Evolutionary conservation across 2,329 filamentous ascomycete species (phyloP).

Genomic region (Aspergillus sp.): DNA sequence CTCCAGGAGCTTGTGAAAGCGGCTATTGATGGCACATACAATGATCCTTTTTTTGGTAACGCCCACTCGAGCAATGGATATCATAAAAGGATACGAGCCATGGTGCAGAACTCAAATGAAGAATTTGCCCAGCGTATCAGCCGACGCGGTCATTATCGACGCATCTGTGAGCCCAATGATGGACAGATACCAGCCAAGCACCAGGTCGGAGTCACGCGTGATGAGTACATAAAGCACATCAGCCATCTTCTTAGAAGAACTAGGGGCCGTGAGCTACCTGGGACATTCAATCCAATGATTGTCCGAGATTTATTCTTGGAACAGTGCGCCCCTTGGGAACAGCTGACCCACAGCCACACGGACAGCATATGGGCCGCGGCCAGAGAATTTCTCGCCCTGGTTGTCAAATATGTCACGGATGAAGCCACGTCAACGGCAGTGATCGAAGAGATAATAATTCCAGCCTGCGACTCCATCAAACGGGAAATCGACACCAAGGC

Average conservation of each 20-base stretch:
- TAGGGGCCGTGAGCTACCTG: constrained; percentile 59
- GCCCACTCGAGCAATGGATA: too few species aligned
- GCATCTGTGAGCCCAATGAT: neutral
- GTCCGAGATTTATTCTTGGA: constrained; percentile 61
- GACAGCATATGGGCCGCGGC: too few species aligned
- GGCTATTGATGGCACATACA: too few species aligned
- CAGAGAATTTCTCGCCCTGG: too few species aligned
- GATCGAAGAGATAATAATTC: constrained; percentile 39
- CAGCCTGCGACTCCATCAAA: constrained; percentile 40
- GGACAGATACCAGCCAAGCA: neutral
- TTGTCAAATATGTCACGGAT: too few species aligned
- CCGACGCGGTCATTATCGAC: constrained; percentile 15
- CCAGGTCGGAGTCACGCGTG: constrained; percentile 23
- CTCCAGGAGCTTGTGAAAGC: too few species aligned
- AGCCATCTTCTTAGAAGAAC: constrained; percentile 40
- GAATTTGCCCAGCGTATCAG: too few species aligned
- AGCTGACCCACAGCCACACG: constrained; percentile 16
- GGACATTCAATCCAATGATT: constrained; percentile 61
- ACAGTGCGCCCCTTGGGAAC: constrained; percentile 41
- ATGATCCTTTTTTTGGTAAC: too few species aligned
- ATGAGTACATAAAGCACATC: constrained; percentile 44
- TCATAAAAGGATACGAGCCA: too few species aligned
- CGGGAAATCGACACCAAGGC: constrained; percentile 42
- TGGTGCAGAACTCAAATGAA: too few species aligned
- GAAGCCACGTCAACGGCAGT: constrained; percentile 29